Evolutionary conservation across 306 rosid genomes (phyloP).

Genomic region (Cucurbita moschata): DNA sequence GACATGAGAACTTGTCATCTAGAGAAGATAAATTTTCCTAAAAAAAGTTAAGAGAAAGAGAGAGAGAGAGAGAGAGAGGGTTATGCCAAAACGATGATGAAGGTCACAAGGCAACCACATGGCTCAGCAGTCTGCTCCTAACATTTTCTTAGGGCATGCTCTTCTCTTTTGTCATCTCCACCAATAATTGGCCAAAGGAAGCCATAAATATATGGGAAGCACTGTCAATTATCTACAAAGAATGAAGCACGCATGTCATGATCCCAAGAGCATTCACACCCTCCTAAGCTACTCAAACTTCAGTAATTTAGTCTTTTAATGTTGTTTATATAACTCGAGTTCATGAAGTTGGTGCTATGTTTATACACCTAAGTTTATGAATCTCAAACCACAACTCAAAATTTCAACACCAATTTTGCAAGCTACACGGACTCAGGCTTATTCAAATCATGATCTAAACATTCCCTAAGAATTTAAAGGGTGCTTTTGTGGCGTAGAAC

Average conservation of each 20-base stretch:
- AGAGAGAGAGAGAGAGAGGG: neutral
- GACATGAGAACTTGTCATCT: slow-evolving; percentile 3
- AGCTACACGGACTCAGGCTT: neutral
- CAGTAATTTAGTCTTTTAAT: neutral
- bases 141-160: slow-evolving; percentile 33
- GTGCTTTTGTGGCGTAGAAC: neutral
- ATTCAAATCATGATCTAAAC: neutral
- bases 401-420: neutral
- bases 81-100: slow-evolving; percentile 14
- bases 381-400: neutral
- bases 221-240: neutral
- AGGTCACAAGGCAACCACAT: slow-evolving; percentile 39
- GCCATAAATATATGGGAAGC: slow-evolving; percentile 9
- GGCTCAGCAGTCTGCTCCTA: slow-evolving; percentile 30
- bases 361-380: neutral
- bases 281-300: neutral
- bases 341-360: too few species aligned
- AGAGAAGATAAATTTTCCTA: neutral
- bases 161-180: slow-evolving; percentile 17
- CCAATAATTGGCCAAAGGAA: slow-evolving; percentile 46
- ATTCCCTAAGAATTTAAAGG: neutral
- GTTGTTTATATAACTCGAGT: neutral
- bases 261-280: neutral
- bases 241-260: neutral
- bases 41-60: neutral